These are phyloP conservation scores for Fusarium globosum DNA, from an alignment of 2,329 filamentous ascomycete species.

Conservation along the genomic window DNA sequence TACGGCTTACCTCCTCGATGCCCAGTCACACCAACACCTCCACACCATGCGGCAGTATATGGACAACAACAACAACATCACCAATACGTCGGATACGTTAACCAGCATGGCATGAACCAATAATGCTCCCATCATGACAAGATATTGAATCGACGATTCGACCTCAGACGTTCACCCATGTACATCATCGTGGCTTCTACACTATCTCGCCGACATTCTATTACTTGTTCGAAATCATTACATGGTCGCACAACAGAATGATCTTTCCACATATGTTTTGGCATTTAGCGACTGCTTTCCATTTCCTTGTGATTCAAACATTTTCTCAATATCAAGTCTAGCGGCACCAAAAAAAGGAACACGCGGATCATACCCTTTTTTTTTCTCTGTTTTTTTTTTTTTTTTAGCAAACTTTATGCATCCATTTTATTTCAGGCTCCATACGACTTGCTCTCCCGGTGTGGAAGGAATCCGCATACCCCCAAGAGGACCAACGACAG, in stretches of 20 bases:
- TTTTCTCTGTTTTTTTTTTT: slow-evolving; percentile 30
- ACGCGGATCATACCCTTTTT: slow-evolving; percentile 53
- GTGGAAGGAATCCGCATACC: slow-evolving; percentile 27
- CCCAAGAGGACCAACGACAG: slow-evolving; percentile 31
- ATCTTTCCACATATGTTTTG: slow-evolving; percentile 53
- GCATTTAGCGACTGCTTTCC: slow-evolving; percentile 59
- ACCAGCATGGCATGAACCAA: slow-evolving; percentile 57
- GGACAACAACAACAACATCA: slow-evolving; percentile 52
- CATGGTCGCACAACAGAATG: slow-evolving; percentile 46
- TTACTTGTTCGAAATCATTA: slow-evolving; percentile 49
- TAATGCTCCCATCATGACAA: slow-evolving; percentile 49
- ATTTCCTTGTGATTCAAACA: slow-evolving; percentile 49
- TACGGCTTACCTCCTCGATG: slow-evolving; percentile 65
- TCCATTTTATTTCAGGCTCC: slow-evolving; percentile 30
- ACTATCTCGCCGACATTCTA: slow-evolving; percentile 41
- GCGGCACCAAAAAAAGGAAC: slow-evolving; percentile 55
- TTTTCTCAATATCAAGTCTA: slow-evolving; percentile 52
- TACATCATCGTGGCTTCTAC: slow-evolving; percentile 20
- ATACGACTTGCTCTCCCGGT: slow-evolving; percentile 39
- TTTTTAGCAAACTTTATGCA: slow-evolving; percentile 42
- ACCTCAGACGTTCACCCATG: slow-evolving; percentile 15
- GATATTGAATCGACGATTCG: slow-evolving; percentile 18
- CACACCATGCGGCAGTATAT: slow-evolving; percentile 52
- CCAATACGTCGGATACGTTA: slow-evolving; percentile 53
- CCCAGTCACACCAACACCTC: slow-evolving; percentile 71